A percentile compares a stretch with the other conserved stretches of the same genome.
phyloP scores from a whole-genome alignment of 1,139 yeast genomes.

The Blastobotrys indianensis region DNA sequence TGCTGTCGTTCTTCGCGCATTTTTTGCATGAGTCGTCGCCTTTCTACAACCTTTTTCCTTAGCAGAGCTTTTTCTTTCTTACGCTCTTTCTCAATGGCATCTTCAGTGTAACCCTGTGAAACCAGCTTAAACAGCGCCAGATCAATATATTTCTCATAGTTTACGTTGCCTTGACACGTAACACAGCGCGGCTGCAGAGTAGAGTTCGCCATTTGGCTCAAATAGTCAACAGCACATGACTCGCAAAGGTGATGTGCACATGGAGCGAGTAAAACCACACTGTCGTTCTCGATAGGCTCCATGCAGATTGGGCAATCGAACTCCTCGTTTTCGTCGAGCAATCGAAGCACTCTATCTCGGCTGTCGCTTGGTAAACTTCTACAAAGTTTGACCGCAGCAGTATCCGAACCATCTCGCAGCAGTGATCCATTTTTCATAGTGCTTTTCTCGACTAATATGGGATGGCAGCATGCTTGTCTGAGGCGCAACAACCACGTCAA shows the following conservation, averaged over 20 bases:
- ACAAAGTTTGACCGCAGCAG: conserved; percentile 18
- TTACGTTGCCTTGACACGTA: conserved; percentile 21
- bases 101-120: conserved; percentile 19
- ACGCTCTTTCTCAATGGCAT: conserved; percentile 18
- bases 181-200: conserved; percentile 15
- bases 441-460: conserved; percentile 54
- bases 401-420: conserved; percentile 14
- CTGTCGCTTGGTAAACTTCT: conserved; percentile 4
- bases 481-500: conserved; percentile 70
- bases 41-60: not conserved
- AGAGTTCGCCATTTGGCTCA: conserved; percentile 10
- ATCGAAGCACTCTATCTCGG: not conserved
- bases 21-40: conserved; percentile 3
- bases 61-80: conserved; percentile 7
- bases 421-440: conserved; percentile 34
- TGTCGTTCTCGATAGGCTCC: conserved; percentile 49
- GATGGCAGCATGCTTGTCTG: conserved; percentile 89
- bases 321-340: conserved; percentile 24
- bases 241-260: conserved; percentile 33
- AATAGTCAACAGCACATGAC: conserved; percentile 27
- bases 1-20: conserved; percentile 3
- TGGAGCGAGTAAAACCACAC: conserved; percentile 31
- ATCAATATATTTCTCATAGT: conserved; percentile 20
- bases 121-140: conserved; percentile 26
- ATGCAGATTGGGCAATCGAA: conserved; percentile 64